phyloP scores from a whole-genome alignment of 495 filamentous ascomycete species.

The Aspergillus wentii region DNA sequence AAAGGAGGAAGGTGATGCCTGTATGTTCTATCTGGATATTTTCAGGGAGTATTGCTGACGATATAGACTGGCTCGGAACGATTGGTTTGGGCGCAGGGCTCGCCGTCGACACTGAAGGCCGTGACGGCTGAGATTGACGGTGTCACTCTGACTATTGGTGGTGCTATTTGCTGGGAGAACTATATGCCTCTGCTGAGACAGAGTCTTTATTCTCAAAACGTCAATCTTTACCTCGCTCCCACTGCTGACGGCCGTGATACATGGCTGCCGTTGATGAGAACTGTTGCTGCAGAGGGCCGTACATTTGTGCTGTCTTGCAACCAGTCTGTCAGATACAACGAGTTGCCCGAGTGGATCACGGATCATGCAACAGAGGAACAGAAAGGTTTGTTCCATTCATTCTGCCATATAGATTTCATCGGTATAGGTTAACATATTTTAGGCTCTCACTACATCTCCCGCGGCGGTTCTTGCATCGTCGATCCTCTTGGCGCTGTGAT shows the following conservation, averaged over 20 bases:
- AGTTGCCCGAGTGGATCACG: slow-evolving; percentile 55
- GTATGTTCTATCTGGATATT: slow-evolving; percentile 17
- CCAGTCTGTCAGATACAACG: slow-evolving; percentile 62
- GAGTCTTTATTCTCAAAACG: slow-evolving; percentile 82
- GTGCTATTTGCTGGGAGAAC: slow-evolving; percentile 97
- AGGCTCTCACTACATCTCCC: slow-evolving; percentile 43
- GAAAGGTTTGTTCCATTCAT: no score
- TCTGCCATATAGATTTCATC: no score
- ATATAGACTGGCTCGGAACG: slow-evolving; percentile 73
- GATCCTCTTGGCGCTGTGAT: slow-evolving; percentile 74
- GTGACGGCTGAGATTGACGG: slow-evolving; percentile 76
- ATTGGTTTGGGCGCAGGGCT: slow-evolving; percentile 86
- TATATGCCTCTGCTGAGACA: slow-evolving; percentile 87
- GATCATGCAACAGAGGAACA: slow-evolving; percentile 10
- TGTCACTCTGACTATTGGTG: slow-evolving; percentile 69
- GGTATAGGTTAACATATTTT: no score
- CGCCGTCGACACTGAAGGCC: slow-evolving; percentile 72
- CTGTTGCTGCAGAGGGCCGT: slow-evolving; percentile 73
- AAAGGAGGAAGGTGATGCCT: slow-evolving; percentile 93
- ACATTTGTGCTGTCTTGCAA: slow-evolving; percentile 86
- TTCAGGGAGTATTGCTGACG: slow-evolving; percentile 1
- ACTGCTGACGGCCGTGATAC: slow-evolving; percentile 83
- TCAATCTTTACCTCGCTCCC: slow-evolving; percentile 88
- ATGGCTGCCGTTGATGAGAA: slow-evolving; percentile 79
- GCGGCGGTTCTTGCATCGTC: slow-evolving; percentile 80